phyloP scores from a whole-genome alignment of 129 eudicot genomes.

The Chrysanthemum lavandulifolium region DNA sequence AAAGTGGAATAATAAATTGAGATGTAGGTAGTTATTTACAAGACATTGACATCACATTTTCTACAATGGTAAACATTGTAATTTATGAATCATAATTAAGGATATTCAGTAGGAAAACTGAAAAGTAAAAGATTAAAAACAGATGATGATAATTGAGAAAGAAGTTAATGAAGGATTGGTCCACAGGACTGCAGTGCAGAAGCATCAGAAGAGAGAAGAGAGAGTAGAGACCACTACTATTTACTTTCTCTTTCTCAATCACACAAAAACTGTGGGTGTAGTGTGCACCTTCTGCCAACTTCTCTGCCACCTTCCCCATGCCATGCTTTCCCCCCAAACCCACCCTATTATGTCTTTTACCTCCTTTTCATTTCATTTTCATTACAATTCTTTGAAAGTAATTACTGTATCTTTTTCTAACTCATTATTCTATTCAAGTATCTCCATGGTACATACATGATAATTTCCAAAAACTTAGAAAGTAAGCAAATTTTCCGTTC shows the following conservation, averaged over 20 bases:
- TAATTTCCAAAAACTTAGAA: too few relatives aligned
- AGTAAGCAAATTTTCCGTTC: too few relatives aligned
- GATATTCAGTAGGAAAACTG: not conserved
- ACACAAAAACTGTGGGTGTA: conserved; percentile 41
- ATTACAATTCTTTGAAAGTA: too few relatives aligned
- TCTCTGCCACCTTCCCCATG: conserved; percentile 43
- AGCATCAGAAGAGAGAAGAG: conserved; percentile 17
- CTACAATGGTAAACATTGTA: too few relatives aligned
- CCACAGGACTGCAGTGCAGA: conserved; percentile 29
- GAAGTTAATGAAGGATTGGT: conserved; percentile 46
- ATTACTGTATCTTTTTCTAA: not conserved
- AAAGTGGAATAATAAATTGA: too few relatives aligned
- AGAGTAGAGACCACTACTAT: conserved; percentile 26
- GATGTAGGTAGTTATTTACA: too few relatives aligned
- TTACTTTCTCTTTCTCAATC: conserved; percentile 42
- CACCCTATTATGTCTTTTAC: conserved; percentile 36
- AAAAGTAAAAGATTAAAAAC: not conserved
- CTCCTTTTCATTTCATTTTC: conserved; percentile 6
- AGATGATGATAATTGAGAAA: conserved; percentile 34
- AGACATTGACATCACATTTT: too few relatives aligned
- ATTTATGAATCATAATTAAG: not conserved
- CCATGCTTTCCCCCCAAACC: conserved; percentile 41
- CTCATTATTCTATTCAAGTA: too few relatives aligned
- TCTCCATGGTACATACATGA: too few relatives aligned
- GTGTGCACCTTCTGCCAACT: conserved; percentile 34